Evolutionary conservation across 305 asterid species (phyloP), one percentile per base, ranked within the genome.

Genomic region (Solanum hybrid): DNA sequence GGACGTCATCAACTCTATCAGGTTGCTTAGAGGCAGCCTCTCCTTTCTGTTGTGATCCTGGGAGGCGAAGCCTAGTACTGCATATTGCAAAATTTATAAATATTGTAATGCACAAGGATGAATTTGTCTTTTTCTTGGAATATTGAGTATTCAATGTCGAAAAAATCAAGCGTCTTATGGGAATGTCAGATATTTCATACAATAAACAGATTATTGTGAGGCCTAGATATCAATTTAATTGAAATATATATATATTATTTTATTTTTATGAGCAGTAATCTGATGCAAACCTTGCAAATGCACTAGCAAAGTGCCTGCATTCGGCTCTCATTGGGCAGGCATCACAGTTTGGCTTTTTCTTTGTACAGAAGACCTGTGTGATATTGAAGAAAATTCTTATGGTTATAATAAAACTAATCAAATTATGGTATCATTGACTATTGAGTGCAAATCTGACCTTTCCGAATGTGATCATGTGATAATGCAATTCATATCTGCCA

Each of bases 241-340:
- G 3, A 78, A 39, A 36, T 29, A 27, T 17, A 3, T 0, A 33
- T 2, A 15, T 27, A 39, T 39, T 41, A 29, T 27, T 15, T 81
- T 7, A 79, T 36, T 29, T 27, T 45, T 83, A 57, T 24, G 78
- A 32, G 61, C 24, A 31, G 80, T 57, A 31, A 36, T 33, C 70
- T 79, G 89, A 87, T 36, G 41, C 92, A 79, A 91, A 96, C 98
- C 98, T 95, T 89, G 94, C 94, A 91, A 32, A 78, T 86, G 89
- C 93, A 88, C 98, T 94, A 11, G 96, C 96, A 90, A 80, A 95
- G 89, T 97, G 96, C 41, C 72, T 92, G 91, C 98, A 97, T 14
- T 90, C 91, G 15, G 38, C 91, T 84, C 86, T 95, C 94, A 94
- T 79, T 15, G 98, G 99, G 79, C 99, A 97, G 7, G 93, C 94